A percentile compares a stretch with the other conserved stretches of the same genome.
These are phyloP conservation scores for Chrysanthemum makinoi DNA, from an alignment of 129 eudicot genomes.

Conservation along the genomic window DNA sequence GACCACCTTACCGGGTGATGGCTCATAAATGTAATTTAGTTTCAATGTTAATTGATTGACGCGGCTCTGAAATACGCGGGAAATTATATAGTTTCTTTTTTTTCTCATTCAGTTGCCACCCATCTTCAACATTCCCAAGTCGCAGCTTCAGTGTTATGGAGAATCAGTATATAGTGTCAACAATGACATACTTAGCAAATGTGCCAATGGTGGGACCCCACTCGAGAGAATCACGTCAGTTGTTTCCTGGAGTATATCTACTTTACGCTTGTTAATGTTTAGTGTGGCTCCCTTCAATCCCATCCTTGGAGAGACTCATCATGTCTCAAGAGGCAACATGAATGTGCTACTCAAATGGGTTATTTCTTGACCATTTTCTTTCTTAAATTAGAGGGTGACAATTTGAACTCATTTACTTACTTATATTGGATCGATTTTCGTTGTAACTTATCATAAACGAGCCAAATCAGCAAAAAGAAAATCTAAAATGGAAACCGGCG, in stretches of 20 bases:
- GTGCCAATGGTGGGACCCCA: conserved; percentile 47
- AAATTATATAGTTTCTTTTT: not conserved
- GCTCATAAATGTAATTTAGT: no score
- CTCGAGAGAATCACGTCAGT: conserved; percentile 57
- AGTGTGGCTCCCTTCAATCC: conserved; percentile 89
- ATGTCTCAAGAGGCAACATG: conserved; percentile 62
- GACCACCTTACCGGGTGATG: no score
- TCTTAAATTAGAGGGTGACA: not conserved
- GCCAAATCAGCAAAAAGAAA: not conserved
- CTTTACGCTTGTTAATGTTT: conserved; percentile 60
- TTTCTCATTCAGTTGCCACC: conserved; percentile 73
- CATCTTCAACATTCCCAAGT: conserved; percentile 75
- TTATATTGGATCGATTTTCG: not conserved
- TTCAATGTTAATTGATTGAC: no score
- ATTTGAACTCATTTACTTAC: not conserved
- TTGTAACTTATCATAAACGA: not conserved
- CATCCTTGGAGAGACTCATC: conserved; percentile 91
- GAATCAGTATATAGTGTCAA: conserved; percentile 61
- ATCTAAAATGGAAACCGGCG: not conserved
- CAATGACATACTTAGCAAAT: conserved; percentile 50
- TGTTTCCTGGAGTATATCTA: conserved; percentile 79
- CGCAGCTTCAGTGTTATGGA: conserved; percentile 80
- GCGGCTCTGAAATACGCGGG: no score
- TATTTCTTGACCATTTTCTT: not conserved
- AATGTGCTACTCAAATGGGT: conserved; percentile 93